Evolutionary conservation across 768 basidiomycete genomes (phyloP), one percentile per base, ranked within the genome.

Genomic region (Boletus tylopilopsis): DNA sequence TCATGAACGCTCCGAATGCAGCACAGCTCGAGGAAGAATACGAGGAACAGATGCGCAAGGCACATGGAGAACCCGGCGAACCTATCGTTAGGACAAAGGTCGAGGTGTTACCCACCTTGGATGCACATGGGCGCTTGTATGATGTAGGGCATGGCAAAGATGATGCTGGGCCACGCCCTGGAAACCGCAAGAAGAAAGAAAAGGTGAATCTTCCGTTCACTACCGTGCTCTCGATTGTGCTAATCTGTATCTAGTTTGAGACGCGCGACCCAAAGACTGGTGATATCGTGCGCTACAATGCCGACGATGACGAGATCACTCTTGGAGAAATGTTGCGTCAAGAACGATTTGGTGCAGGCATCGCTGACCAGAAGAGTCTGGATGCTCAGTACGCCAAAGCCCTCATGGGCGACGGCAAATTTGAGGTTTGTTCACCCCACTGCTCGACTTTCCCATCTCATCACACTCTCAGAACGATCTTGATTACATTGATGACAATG

Each of bases 401-500:
- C 4, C 90, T 99, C 39, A 85, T 90, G 73, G 79, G 83, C 4
- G 95, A 98, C 66, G 84, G 84, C 5, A 88, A 87, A 59, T 99
- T 93, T 63, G 71, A 90, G 73, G 92, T 90, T 56, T 38, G 76
- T 54, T 19, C 8, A 44, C 6, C 32, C 13, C 21, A 7, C 4
- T 18, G 19, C 16, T 13, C 5, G 2, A 35, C 24, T 40, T 10
- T 12, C 11, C 29, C 36, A 8, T 1, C 22, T 34, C 23, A 51
- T 45, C 18, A 13, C 21, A 13, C 35, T 48, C 35, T 10, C 47
- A 93, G 87, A 86, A 87, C 56, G 82, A 94, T 59, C 72, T 94
- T 27, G 96, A 97, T 39, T 98, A 98, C 58, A 86, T 96, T 54
- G 96, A 99, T 57, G 96, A 98, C 55, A 95, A 97, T 64, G 94